Evolutionary conservation across 345 rosid genomes (phyloP).

Genomic region (Salix exigua): DNA sequence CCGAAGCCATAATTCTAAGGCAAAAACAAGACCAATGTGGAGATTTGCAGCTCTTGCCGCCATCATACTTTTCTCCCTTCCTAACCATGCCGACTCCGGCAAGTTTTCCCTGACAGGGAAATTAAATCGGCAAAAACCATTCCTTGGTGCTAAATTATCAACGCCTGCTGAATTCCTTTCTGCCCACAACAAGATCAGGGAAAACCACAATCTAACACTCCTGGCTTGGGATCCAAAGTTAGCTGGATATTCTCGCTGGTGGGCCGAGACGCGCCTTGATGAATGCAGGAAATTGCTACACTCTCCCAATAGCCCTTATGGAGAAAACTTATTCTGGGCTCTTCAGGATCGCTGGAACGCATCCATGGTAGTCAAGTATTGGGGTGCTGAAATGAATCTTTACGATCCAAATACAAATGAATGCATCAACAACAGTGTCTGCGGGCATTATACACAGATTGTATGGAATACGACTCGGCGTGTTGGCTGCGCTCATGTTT

Average conservation of each 20-base stretch:
- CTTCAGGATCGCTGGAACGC: conserved; percentile 35
- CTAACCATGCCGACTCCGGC: background rate
- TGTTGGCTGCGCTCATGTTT: conserved; percentile 40
- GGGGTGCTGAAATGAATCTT: conserved; percentile 35
- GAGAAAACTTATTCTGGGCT: conserved; percentile 58
- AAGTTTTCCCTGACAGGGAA: background rate
- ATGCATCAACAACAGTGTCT: conserved; percentile 26
- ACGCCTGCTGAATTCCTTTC: conserved; percentile 9
- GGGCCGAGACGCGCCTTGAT: conserved; percentile 27
- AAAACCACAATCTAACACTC: conserved; percentile 20
- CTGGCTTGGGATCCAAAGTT: conserved; percentile 38
- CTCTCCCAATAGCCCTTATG: conserved; percentile 36
- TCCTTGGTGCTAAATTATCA: background rate
- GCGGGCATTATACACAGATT: conserved; percentile 63
- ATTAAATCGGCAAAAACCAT: background rate
- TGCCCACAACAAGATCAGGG: conserved; percentile 43
- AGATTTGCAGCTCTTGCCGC: background rate
- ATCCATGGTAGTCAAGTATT: conserved; percentile 22
- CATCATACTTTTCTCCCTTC: background rate
- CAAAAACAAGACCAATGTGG: background rate
- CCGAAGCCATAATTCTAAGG: background rate
- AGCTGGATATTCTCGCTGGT: conserved; percentile 36
- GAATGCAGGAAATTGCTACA: conserved; percentile 43
- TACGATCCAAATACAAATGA: conserved; percentile 31
- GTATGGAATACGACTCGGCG: conserved; percentile 36